Base-by-base conservation (phyloP, 1,284 basidiomycete species). In the Sanghuangporus sanghuang region DNA sequence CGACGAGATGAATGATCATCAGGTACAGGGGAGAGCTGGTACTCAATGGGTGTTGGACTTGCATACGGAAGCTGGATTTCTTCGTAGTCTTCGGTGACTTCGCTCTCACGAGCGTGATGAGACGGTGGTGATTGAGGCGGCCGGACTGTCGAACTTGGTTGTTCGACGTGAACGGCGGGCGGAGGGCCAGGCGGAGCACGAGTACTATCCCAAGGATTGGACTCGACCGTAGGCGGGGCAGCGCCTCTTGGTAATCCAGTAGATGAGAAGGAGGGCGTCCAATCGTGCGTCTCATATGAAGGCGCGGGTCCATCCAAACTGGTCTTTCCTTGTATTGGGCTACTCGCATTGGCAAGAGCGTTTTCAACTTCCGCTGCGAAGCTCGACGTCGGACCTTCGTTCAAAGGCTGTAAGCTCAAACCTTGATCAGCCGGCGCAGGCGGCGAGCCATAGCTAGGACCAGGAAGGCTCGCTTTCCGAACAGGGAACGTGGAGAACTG, bases 401-500 rank as follows among this genome's bases (percentile, higher is more conserved):
- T 59, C 32, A 58, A 16, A 18, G 59, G 60, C 35, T 62, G 42
- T 23, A 62, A 59, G 9, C 36, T 44, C 18, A 56, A 16, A 21
- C 32, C 32, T 35, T 57, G 64, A 11, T 36, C 46, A 44, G 44
- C 27, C 32, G 35, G 62, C 38, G 57, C 44, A 27, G 54, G 46
- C 23, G 59, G 52, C 49, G 57, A 27, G 2, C 21, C 50, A n/a
- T 42, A 35, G 2, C 35, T 21, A 7, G 32, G 14, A 8, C 11
- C 14, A n/a, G 64, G 64, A 44, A 52, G 38, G 39, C 52, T 63
- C n/a, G 42, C 27, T 38, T 63, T 66, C 11, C 61, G 61, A 23
- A 63, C 48, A 39, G 68, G 68, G 56, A 67, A 68, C 4, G 66
- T 68, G n/a, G 60, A 61, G 44, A 68, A 66, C 36, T 63, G 66